Conservation (phyloP, 2,329 filamentous ascomycete species). For the Huntiella decipiens region DNA sequence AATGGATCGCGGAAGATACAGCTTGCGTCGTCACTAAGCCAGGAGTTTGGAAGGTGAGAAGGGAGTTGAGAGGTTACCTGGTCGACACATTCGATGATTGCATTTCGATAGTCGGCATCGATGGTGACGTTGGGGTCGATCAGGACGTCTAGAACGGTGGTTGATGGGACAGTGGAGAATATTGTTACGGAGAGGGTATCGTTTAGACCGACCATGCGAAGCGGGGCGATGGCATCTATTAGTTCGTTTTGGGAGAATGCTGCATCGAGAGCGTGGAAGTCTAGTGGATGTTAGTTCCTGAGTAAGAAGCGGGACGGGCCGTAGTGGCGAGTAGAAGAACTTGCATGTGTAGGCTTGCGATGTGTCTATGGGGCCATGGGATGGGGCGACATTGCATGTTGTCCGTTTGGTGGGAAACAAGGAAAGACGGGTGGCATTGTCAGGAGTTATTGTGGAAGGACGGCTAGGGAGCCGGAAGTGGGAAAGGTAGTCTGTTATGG, state of each 20-base stretch:
- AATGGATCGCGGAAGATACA: neutral
- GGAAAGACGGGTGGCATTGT: no score
- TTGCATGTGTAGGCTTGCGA: neutral
- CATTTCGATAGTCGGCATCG: slow-evolving; percentile 12
- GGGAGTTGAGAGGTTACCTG: no score
- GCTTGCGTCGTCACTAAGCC: neutral
- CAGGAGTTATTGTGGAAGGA: no score
- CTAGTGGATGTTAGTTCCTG: slow-evolving; percentile 6
- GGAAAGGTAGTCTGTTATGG: no score
- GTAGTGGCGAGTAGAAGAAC: neutral
- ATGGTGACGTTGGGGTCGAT: slow-evolving; percentile 16
- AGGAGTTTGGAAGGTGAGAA: neutral
- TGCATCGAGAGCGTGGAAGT: slow-evolving; percentile 13
- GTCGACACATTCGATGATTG: slow-evolving; percentile 7
- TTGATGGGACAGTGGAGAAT: slow-evolving; percentile 13
- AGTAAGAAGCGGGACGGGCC: no score
- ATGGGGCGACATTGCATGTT: no score
- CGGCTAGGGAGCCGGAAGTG: no score
- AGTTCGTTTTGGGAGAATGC: slow-evolving; percentile 14
- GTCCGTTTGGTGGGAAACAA: no score
- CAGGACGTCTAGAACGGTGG: slow-evolving; percentile 15
- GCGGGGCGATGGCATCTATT: slow-evolving; percentile 15
- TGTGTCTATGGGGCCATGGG: no score
- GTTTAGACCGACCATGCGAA: slow-evolving; percentile 15
- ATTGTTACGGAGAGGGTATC: slow-evolving; percentile 15